These are phyloP conservation scores for Graphilbum fragrans DNA, from an alignment of 2,329 filamentous ascomycete genomes.

Conservation along the genomic window DNA sequence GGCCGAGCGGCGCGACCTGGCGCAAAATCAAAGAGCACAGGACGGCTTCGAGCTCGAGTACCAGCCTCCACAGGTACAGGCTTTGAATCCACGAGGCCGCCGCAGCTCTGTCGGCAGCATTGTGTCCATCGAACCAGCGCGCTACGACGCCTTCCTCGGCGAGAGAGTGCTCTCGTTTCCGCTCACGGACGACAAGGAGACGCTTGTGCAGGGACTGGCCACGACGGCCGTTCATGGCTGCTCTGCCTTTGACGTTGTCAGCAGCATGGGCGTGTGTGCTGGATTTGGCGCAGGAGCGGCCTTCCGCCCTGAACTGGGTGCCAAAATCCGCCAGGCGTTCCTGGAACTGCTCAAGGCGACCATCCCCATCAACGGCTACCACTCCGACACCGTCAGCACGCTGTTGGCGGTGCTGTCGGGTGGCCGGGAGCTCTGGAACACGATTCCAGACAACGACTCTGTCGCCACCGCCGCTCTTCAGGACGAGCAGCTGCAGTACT, in stretches of 20 bases:
- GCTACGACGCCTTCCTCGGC: slow-evolving; percentile 45
- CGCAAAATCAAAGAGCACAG: slow-evolving; percentile 45
- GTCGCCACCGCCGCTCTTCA: slow-evolving; percentile 31
- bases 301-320: slow-evolving; percentile 43
- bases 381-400: slow-evolving; percentile 55
- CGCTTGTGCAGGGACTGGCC: slow-evolving; percentile 38
- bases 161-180: slow-evolving; percentile 29
- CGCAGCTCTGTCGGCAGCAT: slow-evolving; percentile 51
- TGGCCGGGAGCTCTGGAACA: slow-evolving; percentile 41
- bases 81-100: slow-evolving; percentile 24
- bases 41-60: slow-evolving; percentile 41
- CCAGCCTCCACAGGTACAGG: slow-evolving; percentile 10
- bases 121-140: slow-evolving; percentile 47
- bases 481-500: slow-evolving; percentile 41
- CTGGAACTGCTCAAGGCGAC: slow-evolving; percentile 60
- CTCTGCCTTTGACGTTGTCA: slow-evolving; percentile 40
- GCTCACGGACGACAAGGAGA: slow-evolving; percentile 31
- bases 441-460: slow-evolving; percentile 26
- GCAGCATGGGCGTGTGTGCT: slow-evolving; percentile 34
- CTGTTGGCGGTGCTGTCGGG: slow-evolving; percentile 52
- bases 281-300: slow-evolving; percentile 32
- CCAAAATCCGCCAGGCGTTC: slow-evolving; percentile 51
- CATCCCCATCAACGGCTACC: slow-evolving; percentile 57
- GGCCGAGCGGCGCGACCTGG: slow-evolving; percentile 46
- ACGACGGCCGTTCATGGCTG: slow-evolving; percentile 34